Evolutionary conservation across 163 green algal species (phyloP), one percentile per base, ranked within the genome.

Genomic region (Chlorella variabilis): DNA sequence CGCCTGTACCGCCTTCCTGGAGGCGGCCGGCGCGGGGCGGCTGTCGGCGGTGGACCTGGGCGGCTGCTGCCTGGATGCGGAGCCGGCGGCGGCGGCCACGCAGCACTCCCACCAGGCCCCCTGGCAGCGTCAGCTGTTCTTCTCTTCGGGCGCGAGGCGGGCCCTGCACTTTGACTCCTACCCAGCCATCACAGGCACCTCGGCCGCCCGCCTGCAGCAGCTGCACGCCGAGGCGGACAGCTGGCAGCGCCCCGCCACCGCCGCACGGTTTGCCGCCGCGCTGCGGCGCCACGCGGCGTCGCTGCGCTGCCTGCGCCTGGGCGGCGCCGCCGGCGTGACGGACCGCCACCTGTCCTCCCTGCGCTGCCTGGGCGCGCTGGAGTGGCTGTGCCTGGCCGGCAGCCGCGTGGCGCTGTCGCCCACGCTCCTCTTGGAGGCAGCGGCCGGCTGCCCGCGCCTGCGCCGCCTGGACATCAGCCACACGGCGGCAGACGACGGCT

Each of bases 311-410:
- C 45, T 80, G 63, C 45, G 63, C 18, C 74, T 78, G 1, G 49
- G 41, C 20, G 56, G 80, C n/a, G 56, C 67, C 70, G 49, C 38
- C 65, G 80, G 62, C 2, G 49, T 85, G 38, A 81, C 23, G 3
- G 56, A 83, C 41, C 31, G 17, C 29, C 82, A 83, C 77, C 77
- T 83, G 11, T n/a, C 8, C 39, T 34, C 21, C 29, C 78, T 86
- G 75, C 27, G 41, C 11, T 33, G 66, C 6, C 71, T 86, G 41
- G 31, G 25, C 8, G 63, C 74, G 4, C 75, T 86, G 39, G 15
- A 42, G 18, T 21, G 27, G 20, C 41, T 86, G 71, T 49, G 54
- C 38, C 49, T 86, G 71, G 75, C 71, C 1, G 75, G 80, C 36
- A 70, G 61, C 49, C 31, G 48, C 2, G 39, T 6, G 3, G 80